A percentile compares a stretch with the other conserved stretches of the same genome.
Conservation (phyloP, 805 yeast genomes). For the Hanseniaspora meyeri region DNA sequence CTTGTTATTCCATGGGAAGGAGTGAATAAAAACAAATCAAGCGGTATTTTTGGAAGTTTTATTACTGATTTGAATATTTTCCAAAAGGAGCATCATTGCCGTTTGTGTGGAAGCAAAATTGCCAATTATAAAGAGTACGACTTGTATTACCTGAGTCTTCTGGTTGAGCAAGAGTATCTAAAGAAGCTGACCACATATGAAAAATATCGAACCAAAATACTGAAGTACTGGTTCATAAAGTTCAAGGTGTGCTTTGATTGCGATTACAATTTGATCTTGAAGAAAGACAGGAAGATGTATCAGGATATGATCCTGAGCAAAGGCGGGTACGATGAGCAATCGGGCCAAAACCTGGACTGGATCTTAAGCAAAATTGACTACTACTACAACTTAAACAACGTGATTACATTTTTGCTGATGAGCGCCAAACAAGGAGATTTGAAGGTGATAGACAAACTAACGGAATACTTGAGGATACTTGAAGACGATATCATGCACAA, state of each 20-base stretch:
- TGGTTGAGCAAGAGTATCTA: conserved; percentile 9
- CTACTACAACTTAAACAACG: neutral
- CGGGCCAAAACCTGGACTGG: conserved; percentile 10
- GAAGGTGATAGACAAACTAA: neutral
- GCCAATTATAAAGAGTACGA: neutral
- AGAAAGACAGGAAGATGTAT: neutral
- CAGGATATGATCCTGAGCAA: neutral
- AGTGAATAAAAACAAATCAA: neutral
- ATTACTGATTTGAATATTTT: neutral
- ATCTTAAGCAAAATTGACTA: conserved; percentile 8
- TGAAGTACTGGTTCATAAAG: conserved; percentile 9
- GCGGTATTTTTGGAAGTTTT: neutral
- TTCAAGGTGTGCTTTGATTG: conserved; percentile 8
- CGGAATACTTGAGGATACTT: conserved; percentile 2
- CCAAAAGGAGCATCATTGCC: conserved; percentile 5
- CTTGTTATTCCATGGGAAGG: conserved; percentile 3
- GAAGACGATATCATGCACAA: conserved; percentile 7
- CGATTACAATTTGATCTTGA: neutral
- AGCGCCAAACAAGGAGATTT: neutral
- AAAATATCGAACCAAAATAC: neutral
- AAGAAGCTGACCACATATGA: neutral
- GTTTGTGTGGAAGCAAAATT: conserved; percentile 4
- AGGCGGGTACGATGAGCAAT: conserved; percentile 4
- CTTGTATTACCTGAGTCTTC: neutral
- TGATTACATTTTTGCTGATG: neutral